Percentiles rank a stretch among this genome's conserved stretches.
These are phyloP conservation scores for Boechera retrofracta DNA, from an alignment of 345 rosid species.

Conservation along the genomic window DNA sequence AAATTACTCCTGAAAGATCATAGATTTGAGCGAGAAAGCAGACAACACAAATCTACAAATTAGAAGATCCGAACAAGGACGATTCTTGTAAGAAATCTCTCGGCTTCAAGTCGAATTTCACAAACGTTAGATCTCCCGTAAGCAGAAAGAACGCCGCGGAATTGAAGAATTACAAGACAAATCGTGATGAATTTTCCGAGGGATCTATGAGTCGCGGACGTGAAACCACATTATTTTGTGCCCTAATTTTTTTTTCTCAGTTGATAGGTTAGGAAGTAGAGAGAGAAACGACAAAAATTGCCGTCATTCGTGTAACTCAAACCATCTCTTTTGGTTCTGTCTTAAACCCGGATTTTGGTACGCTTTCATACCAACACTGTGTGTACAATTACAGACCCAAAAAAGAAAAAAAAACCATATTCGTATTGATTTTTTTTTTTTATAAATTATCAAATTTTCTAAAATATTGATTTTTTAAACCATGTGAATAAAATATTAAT, in stretches of 20 bases:
- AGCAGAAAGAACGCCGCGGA: slow-evolving; percentile 27
- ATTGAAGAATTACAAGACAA: slow-evolving; percentile 26
- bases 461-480: background rate
- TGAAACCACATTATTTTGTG: slow-evolving; percentile 38
- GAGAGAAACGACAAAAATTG: no score
- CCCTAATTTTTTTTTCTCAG: slow-evolving; percentile 48
- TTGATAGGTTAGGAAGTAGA: no score
- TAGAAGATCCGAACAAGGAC: slow-evolving; percentile 13
- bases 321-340: slow-evolving; percentile 40
- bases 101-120: background rate
- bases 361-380: background rate
- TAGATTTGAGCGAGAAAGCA: slow-evolving; percentile 32
- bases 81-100: background rate
- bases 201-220: slow-evolving; percentile 49
- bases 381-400: background rate
- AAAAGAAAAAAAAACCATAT: background rate
- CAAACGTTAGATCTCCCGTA: slow-evolving; percentile 27
- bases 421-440: no score
- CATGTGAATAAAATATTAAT: background rate
- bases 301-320: no score
- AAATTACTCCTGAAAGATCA: slow-evolving; percentile 30
- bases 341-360: slow-evolving; percentile 37
- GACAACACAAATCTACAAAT: slow-evolving; percentile 10
- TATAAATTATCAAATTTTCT: background rate
- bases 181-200: slow-evolving; percentile 39